Evolutionary conservation across 176 grass and related monocot species (phyloP).

Genomic region (Triticum timopheevii): DNA sequence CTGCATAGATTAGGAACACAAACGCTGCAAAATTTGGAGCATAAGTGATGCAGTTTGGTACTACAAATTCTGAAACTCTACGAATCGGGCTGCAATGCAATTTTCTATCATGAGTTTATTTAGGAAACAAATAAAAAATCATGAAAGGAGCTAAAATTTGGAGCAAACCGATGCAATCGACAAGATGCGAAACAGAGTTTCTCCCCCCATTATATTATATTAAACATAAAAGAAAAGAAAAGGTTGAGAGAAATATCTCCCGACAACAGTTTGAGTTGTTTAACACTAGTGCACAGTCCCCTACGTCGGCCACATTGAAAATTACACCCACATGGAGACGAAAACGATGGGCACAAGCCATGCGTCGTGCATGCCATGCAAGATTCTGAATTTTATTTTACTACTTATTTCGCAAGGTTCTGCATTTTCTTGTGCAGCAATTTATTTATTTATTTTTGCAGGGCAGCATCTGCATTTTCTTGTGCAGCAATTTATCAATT

Average conservation of each 20-base stretch:
- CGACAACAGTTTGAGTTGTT: conserved; percentile 8
- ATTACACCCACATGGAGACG: neutral
- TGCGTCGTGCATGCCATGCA: neutral
- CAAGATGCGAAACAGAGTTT: neutral
- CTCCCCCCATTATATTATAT: neutral
- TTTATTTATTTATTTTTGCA: neutral
- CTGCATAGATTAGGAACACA: neutral
- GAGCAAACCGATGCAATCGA: neutral
- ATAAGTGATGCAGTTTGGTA: neutral
- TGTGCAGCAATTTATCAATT: too few relatives aligned
- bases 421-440: neutral
- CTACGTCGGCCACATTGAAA: neutral
- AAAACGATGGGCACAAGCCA: neutral
- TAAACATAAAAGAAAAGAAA: neutral
- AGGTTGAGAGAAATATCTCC: neutral
- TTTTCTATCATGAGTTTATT: neutral
- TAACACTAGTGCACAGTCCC: neutral
- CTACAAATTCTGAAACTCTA: neutral
- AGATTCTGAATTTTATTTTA: neutral
- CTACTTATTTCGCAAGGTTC: neutral
- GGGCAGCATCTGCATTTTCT: too few relatives aligned
- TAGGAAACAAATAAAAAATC: neutral
- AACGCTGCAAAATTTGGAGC: neutral
- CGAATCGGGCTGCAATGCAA: neutral
- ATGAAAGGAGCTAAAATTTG: neutral